phyloP scores from a whole-genome alignment of 129 eudicot species.

The Centrapalus pauciflorus region DNA sequence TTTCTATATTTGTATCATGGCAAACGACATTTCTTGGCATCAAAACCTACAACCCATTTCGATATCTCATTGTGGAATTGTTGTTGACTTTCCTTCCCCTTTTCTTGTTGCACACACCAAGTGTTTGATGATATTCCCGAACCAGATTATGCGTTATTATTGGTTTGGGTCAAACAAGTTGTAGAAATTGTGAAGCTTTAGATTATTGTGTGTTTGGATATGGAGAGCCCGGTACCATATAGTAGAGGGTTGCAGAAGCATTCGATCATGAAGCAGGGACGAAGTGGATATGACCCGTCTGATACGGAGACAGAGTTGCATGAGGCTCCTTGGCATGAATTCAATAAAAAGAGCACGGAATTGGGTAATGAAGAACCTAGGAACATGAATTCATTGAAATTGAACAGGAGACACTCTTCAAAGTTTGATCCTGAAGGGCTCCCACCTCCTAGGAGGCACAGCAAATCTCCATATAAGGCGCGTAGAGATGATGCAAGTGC shows the following conservation, averaged over 20 bases:
- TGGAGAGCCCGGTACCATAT: conserved; percentile 42
- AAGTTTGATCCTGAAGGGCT: conserved; percentile 37
- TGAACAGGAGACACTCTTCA: conserved; percentile 27
- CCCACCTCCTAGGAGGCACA: conserved; percentile 52
- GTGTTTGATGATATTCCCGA: conserved; percentile 27
- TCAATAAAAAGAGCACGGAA: conserved; percentile 20
- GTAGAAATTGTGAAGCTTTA: background rate
- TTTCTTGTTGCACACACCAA: conserved; percentile 9
- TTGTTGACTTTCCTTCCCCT: background rate
- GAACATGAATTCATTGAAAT: conserved; percentile 23
- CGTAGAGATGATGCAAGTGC: conserved; percentile 36
- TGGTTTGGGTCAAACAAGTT: background rate
- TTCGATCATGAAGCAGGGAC: conserved; percentile 29
- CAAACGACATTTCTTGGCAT: conserved; percentile 15
- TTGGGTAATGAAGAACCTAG: conserved; percentile 18
- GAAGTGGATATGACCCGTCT: conserved; percentile 78
- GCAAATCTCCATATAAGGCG: conserved; percentile 54
- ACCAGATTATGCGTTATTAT: conserved; percentile 18
- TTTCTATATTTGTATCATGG: conserved; percentile 14
- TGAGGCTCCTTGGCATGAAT: conserved; percentile 35
- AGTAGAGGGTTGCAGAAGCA: conserved; percentile 32
- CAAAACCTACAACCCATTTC: conserved; percentile 10
- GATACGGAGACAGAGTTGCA: conserved; percentile 59
- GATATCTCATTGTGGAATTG: conserved; percentile 5
- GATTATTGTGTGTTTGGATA: conserved; percentile 9